Evolutionary conservation across 2,329 filamentous ascomycete genomes (phyloP).

Genomic region (Aureobasidium subglaciale): DNA sequence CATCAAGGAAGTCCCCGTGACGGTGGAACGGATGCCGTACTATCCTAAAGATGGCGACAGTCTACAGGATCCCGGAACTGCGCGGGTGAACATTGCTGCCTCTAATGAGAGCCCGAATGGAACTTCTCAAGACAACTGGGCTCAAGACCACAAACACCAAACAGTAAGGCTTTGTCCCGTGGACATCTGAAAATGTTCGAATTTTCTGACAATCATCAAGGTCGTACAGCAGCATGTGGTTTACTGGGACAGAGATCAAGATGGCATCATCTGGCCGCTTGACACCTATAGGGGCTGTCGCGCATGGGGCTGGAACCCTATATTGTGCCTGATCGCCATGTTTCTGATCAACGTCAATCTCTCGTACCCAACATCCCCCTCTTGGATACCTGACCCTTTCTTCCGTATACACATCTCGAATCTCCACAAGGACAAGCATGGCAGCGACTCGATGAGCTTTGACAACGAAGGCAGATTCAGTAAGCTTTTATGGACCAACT

Average conservation of each 20-base stretch:
- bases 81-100: conserved; percentile 37
- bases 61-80: conserved; percentile 30
- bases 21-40: conserved; percentile 22
- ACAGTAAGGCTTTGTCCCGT: conserved; percentile 19
- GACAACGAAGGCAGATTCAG: conserved; percentile 41
- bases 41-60: conserved; percentile 19
- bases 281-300: conserved; percentile 46
- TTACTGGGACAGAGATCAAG: conserved; percentile 47
- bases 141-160: conserved; percentile 33
- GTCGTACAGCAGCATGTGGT: conserved; percentile 48
- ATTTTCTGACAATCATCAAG: conserved; percentile 15
- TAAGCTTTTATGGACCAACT: background rate
- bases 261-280: conserved; percentile 47
- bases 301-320: conserved; percentile 38
- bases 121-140: conserved; percentile 34
- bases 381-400: conserved; percentile 39
- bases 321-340: conserved; percentile 38
- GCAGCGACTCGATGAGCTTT: conserved; percentile 36
- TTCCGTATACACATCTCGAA: conserved; percentile 36
- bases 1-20: conserved; percentile 20
- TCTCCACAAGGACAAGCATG: conserved; percentile 39
- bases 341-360: conserved; percentile 45
- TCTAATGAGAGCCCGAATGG: conserved; percentile 35
- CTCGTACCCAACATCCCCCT: conserved; percentile 41
- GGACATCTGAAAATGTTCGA: too few relatives aligned